Evolutionary conservation across 2,329 filamentous ascomycete species (phyloP), one percentile per base, ranked within the genome.

Genomic region (Penicillium fuscoglaucum): DNA sequence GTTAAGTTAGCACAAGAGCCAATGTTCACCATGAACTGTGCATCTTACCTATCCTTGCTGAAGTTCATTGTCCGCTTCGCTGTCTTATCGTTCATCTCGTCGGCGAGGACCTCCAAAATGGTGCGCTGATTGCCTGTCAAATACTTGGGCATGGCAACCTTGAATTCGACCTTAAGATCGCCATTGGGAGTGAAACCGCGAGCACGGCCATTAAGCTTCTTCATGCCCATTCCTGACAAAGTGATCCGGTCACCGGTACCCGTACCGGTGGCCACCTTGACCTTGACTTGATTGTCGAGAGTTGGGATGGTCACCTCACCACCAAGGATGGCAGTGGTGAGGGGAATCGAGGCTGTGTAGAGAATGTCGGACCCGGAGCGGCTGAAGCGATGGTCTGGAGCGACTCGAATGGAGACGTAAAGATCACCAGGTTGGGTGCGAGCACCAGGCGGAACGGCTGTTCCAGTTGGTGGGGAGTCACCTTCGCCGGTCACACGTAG

Each of bases 11-110:
- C 21, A 24, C 9, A 33, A 51, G 44, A n/a, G 17, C n/a, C 12
- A 29, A 54, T 45, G 21, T 15, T 45, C 40, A 33, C 29, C 21
- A 33, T 46, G 24, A 17, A 6, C 43, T 37, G 19, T 52, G 21
- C 6, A 24, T 28, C 83, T 79, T 78, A 86, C 84, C 76, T 81
- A 57, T 82, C 80, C 70, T 79, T 80, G 54, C 75, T 78, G 40
- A 96, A 80, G 70, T 96, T 93, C 92, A 99, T 98, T 57, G 96
- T 86, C 46, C 95, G 84, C 79, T 91, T 95, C 35, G 95, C 95
- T 29, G 86, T 91, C 80, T 93, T 92, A 76, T 99, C 95, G 40
- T 85, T 88, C 87, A 99, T 89, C 79, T 99, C 95, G 69, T 99
- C 93, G 7, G 95, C 95, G 64, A 99, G 85, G 86, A 98, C 93